Conservation (phyloP, 306 rosid genomes). For the Gillenia trifoliata region DNA sequence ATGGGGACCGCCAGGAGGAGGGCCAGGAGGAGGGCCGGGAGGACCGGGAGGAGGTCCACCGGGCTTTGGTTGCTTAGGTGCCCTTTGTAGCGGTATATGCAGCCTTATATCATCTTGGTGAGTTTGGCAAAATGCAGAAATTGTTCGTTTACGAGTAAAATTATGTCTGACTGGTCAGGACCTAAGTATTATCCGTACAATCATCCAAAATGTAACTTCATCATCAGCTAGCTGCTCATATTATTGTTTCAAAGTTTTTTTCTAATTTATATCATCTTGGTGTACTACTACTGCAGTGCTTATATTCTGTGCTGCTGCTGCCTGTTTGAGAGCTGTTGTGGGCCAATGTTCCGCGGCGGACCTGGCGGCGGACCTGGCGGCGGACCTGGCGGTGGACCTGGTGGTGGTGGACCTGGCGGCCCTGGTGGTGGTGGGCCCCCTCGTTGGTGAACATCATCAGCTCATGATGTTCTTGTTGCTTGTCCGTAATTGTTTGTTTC, state of each 20-base stretch:
- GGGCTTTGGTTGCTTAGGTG: slow-evolving; percentile 27
- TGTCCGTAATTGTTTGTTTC: background rate
- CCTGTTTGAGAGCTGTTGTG: slow-evolving; percentile 46
- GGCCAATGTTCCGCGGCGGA: slow-evolving; percentile 31
- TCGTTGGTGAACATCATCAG: background rate
- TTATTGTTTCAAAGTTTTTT: background rate
- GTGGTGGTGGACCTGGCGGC: background rate
- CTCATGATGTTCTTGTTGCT: background rate
- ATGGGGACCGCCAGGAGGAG: slow-evolving; percentile 19
- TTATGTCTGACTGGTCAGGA: too few species aligned
- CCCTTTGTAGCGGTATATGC: slow-evolving; percentile 39
- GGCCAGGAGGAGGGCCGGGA: background rate
- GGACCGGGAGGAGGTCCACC: background rate
- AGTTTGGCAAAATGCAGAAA: background rate
- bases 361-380: background rate
- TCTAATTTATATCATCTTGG: too few species aligned
- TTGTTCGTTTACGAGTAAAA: too few species aligned
- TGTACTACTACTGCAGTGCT: slow-evolving; percentile 15
- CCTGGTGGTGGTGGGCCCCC: background rate
- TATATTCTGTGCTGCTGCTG: slow-evolving; percentile 57
- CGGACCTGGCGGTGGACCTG: background rate
- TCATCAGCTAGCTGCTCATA: background rate
- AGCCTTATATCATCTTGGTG: slow-evolving; percentile 40
- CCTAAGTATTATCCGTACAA: too few species aligned
- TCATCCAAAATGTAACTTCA: background rate